Base-by-base conservation (phyloP, 1,284 basidiomycete species). In the Pascua sp. region DNA sequence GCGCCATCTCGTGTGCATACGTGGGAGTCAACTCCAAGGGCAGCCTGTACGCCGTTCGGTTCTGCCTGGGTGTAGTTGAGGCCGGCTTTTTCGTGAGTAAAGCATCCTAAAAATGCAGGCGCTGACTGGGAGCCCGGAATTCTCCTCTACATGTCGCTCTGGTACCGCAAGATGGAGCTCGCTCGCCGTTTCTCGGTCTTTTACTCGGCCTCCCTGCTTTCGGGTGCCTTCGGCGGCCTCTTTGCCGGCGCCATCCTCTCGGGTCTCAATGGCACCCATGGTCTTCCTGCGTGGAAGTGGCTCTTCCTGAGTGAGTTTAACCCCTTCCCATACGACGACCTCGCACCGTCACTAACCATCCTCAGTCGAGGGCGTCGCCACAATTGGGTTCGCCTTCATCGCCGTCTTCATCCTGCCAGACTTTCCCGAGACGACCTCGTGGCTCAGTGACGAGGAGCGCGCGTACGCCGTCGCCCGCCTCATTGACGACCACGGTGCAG, bases 291-390 rank as follows among this genome's bases (percentile, higher is more conserved):
- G 64, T 76, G 66, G 67, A 67, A 73, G 47, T 75, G 75, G 72
- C 61, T 75, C 13, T 62, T 77, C 67, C 71, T 75, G 59, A 72
- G 75, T 48, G 75, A 77, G 53, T n/a, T n/a, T n/a, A n/a, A n/a
- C n/a, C n/a, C n/a, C n/a, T n/a, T n/a, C n/a, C n/a, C n/a, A n/a
- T n/a, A n/a, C n/a, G n/a, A n/a, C n/a, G n/a, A n/a, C n/a, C n/a
- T n/a, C n/a, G n/a, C n/a, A n/a, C n/a, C n/a, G n/a, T n/a, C n/a
- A n/a, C n/a, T n/a, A n/a, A n/a, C n/a, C n/a, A n/a, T n/a, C n/a
- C n/a, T n/a, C n/a, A n/a, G n/a, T n/a, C 15, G 66, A 63, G 24
- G 74, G 76, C 15, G 66, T 67, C 12, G 55, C 57, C 49, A 59
- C n/a, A n/a, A n/a, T n/a, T n/a, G n/a, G n/a, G n/a, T 57, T 64